phyloP scores from a whole-genome alignment of 306 rosid genomes.

The Vicia sativa region DNA sequence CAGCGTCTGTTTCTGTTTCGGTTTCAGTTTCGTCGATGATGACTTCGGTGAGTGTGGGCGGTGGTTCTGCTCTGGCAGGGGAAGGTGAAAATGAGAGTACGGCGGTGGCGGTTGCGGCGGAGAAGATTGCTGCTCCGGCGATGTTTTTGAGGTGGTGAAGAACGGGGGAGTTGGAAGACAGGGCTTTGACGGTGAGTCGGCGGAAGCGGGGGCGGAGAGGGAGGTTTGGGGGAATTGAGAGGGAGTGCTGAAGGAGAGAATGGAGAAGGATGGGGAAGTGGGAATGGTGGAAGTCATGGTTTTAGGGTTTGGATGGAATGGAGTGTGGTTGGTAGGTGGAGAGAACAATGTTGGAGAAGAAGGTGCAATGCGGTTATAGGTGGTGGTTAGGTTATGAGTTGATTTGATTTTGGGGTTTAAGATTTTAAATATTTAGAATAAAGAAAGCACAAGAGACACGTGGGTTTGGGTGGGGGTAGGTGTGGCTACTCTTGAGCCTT shows the following conservation, averaged over 20 bases:
- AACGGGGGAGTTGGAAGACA: slow-evolving; percentile 35
- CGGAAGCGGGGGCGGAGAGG: slow-evolving; percentile 33
- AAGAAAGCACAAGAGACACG: neutral
- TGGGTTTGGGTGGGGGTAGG: slow-evolving; percentile 27
- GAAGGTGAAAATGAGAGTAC: slow-evolving; percentile 46
- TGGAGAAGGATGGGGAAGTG: slow-evolving; percentile 37
- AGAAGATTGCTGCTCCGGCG: slow-evolving; percentile 64
- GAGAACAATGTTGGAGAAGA: slow-evolving; percentile 16
- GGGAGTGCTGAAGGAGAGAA: slow-evolving; percentile 39
- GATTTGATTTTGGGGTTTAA: slow-evolving; percentile 4
- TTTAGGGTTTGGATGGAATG: slow-evolving; percentile 39
- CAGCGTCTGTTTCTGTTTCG: slow-evolving; percentile 1
- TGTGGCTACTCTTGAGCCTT: neutral
- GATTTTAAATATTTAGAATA: neutral
- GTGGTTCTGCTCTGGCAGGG: slow-evolving; percentile 71
- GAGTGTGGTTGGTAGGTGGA: neutral
- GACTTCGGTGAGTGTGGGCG: slow-evolving; percentile 31
- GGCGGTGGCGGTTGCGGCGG: slow-evolving; percentile 50
- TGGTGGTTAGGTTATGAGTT: neutral
- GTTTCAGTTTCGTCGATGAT: slow-evolving; percentile 6
- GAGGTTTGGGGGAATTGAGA: slow-evolving; percentile 29
- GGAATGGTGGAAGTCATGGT: slow-evolving; percentile 57
- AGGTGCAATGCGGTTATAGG: neutral
- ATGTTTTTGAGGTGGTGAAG: slow-evolving; percentile 47
- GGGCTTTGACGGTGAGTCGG: slow-evolving; percentile 48